Base-by-base conservation (phyloP, 106 monocot species). In the Platanthera zijinensis region DNA sequence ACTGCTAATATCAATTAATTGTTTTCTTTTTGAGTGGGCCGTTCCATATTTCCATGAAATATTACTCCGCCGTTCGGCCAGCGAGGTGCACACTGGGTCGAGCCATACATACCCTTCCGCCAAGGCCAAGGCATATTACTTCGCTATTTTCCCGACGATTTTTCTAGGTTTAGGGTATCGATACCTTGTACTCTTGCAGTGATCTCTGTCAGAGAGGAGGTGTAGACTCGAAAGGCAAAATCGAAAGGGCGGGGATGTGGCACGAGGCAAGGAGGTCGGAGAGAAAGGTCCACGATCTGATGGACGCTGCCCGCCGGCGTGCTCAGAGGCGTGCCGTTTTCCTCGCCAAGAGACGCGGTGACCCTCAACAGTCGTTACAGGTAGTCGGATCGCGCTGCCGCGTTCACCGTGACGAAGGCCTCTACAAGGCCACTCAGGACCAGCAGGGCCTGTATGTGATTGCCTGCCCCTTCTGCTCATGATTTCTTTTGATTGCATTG, bases 221-320 rank as follows among this genome's bases (percentile, higher is more conserved):
- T 8, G 11, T 9, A 12, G 70, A 2, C 46, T 17, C 4, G 21
- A 5, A 22, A 72, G 72, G 22, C 25, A 25, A 25, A 25, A 25
- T 17, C 4, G 21, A 5, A 22, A 72, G 72, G 22, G 15, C 48
- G 50, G 75, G 57, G 80, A 99, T 99, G 97, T 99, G 97, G 97
- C 97, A 94, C 86, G 97, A 99, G 85, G 97, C 97, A 72, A 77
- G 93, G 86, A 83, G 82, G 73, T 94, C 94, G 85, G 97, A 99
- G 89, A 84, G 74, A 84, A 99, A 94, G 84, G 97, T 99, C 48
- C 94, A 99, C 74, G 94, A 99, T 66, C 71, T 99, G 67, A 99
- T 99, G 97, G 97, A 99, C 81, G 88, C 92, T 7, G 94, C 88
- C 51, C 91, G 97, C 72, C 84, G 88, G 80, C 86, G 97, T 59